Evolutionary conservation across 176 grass and related monocot genomes (phyloP).

Genomic region (Zea luxurians): DNA sequence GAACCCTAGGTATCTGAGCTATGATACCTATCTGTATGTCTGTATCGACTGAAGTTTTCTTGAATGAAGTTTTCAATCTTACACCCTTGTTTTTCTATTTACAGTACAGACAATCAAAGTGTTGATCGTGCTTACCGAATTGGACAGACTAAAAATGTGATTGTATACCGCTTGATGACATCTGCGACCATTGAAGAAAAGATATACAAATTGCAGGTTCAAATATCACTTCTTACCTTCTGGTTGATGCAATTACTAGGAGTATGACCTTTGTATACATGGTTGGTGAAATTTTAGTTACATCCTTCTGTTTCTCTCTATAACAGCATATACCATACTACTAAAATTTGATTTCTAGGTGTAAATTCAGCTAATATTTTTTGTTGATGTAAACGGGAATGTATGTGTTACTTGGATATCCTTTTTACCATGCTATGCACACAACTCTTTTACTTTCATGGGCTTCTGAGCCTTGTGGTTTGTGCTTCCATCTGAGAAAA

Average conservation of each 20-base stretch:
- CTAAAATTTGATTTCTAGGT: slow-evolving; percentile 1
- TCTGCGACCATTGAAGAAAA: slow-evolving; percentile 91
- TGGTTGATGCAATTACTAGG: slow-evolving; percentile 19
- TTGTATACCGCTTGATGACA: slow-evolving; percentile 89
- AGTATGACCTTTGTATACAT: background rate
- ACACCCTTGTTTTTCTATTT: slow-evolving; percentile 28
- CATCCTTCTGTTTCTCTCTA: slow-evolving; percentile 10
- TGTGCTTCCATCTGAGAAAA: slow-evolving; percentile 3
- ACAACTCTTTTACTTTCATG: background rate
- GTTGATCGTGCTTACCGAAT: slow-evolving; percentile 87
- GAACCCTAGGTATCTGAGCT: slow-evolving; percentile 76
- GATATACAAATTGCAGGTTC: slow-evolving; percentile 94
- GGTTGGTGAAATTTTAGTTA: background rate
- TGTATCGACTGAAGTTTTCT: slow-evolving; percentile 1
- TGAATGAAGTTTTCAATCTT: slow-evolving; percentile 13
- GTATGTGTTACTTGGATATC: background rate
- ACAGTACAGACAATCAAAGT: slow-evolving; percentile 92
- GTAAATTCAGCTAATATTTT: background rate
- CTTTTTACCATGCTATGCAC: background rate
- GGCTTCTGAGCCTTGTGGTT: background rate
- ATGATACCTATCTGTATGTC: background rate
- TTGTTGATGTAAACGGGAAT: background rate
- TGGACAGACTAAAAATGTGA: slow-evolving; percentile 82
- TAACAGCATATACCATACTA: background rate
- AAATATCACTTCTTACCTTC: slow-evolving; percentile 15